Percentiles rank a stretch among this genome's conserved stretches.
phyloP scores from a whole-genome alignment of 768 basidiomycete species.

The Punctularia strigosozonata region DNA sequence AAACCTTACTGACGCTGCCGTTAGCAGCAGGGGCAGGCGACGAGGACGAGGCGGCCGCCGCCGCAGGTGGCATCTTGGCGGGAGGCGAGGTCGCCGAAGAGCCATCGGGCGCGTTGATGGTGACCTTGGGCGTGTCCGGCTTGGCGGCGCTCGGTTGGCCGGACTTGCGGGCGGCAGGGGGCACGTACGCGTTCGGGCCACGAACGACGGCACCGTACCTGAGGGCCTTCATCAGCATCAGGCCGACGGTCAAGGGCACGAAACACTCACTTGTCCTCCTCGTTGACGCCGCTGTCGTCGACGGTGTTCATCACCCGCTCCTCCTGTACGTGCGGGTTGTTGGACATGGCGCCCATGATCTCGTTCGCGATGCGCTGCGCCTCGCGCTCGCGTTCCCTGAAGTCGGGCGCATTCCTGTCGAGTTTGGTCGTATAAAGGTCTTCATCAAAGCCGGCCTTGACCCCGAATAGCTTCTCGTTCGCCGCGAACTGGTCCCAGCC shows the following conservation, averaged over 20 bases:
- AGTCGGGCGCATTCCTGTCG: constrained; percentile 76
- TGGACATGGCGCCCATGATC: constrained; percentile 63
- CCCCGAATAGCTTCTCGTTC: constrained; percentile 89
- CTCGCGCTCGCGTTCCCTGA: constrained; percentile 76
- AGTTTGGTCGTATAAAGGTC: constrained; percentile 91
- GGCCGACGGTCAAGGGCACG: constrained; percentile 7
- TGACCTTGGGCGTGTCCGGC: constrained; percentile 56
- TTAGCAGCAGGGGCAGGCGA: constrained; percentile 40
- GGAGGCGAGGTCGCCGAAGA: constrained; percentile 26
- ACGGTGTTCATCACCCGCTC: constrained; percentile 55
- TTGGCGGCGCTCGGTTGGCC: constrained; percentile 20
- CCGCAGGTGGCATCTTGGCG: constrained; percentile 27
- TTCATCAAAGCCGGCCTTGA: constrained; percentile 87
- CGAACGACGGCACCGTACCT: constrained; percentile 93
- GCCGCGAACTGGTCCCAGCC: constrained; percentile 89
- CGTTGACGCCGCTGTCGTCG: constrained; percentile 70
- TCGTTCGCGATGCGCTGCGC: constrained; percentile 86
- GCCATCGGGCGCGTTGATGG: constrained; percentile 73
- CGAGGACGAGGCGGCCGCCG: constrained; percentile 45
- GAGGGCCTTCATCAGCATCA: constrained; percentile 14
- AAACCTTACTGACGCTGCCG: constrained; percentile 28
- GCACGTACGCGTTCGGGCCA: constrained; percentile 82
- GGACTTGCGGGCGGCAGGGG: constrained; percentile 73
- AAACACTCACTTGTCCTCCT: constrained; percentile 84
- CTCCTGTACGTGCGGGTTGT: constrained; percentile 82